Evolutionary conservation across 2,329 filamentous ascomycete species (phyloP).

Genomic region (Akanthomyces uredinophilus): DNA sequence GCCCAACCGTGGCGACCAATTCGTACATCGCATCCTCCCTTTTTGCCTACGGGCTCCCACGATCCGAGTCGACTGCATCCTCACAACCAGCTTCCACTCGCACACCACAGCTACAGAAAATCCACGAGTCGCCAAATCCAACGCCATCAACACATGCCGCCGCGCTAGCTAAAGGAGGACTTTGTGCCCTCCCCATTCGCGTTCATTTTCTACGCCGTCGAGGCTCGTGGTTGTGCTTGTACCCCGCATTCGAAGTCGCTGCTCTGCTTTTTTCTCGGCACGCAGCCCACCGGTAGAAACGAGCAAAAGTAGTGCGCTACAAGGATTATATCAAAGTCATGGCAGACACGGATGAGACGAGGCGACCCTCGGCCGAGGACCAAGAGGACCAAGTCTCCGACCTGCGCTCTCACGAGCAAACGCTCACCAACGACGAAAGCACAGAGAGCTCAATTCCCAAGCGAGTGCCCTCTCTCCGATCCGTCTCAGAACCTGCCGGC

Average conservation of each 20-base stretch:
- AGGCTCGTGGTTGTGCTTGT: background rate
- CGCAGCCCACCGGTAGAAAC: background rate
- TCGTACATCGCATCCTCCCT: background rate
- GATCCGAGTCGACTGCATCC: background rate
- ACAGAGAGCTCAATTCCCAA: slow-evolving; percentile 33
- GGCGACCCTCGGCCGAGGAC: background rate
- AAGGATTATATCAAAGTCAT: background rate
- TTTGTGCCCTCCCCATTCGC: slow-evolving; percentile 2
- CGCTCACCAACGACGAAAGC: background rate
- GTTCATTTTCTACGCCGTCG: background rate
- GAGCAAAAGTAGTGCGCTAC: background rate
- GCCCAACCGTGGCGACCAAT: background rate
- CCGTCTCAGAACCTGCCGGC: slow-evolving; percentile 52
- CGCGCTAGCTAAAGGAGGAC: slow-evolving; percentile 13
- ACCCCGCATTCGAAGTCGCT: background rate
- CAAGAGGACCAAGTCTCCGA: background rate
- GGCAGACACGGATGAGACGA: background rate
- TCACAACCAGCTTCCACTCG: background rate
- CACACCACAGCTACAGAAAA: background rate
- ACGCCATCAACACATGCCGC: slow-evolving; percentile 8
- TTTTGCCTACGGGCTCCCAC: background rate
- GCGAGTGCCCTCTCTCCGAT: slow-evolving; percentile 55
- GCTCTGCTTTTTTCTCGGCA: background rate
- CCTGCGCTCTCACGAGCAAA: background rate
- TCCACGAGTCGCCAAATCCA: background rate